A percentile compares a stretch with the other conserved stretches of the same genome.
phyloP scores from a whole-genome alignment of 768 basidiomycete species.

The Mrakia gelida region DNA sequence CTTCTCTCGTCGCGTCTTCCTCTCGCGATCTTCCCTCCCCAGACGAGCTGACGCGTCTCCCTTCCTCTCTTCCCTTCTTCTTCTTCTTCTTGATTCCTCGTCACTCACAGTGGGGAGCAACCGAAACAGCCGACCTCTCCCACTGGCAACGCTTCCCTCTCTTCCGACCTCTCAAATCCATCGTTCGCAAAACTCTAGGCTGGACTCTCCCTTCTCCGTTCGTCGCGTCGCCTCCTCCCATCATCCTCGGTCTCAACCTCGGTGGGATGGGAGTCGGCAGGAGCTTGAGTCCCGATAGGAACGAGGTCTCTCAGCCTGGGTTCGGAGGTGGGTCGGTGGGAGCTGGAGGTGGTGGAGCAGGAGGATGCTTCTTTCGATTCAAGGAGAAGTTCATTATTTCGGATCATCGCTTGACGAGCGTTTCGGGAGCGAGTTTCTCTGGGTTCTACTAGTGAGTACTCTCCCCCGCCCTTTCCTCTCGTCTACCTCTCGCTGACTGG shows the following conservation, averaged over 20 bases:
- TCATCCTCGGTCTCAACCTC: conserved; percentile 12
- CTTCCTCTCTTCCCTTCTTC: background rate
- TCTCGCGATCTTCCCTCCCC: background rate
- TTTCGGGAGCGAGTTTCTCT: conserved; percentile 63
- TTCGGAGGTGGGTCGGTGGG: conserved; percentile 14
- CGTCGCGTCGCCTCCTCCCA: conserved; percentile 11
- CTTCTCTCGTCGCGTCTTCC: conserved; percentile 20
- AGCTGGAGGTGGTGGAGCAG: conserved; percentile 31
- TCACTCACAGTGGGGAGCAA: conserved; percentile 50
- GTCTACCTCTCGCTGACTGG: background rate
- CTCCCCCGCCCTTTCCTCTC: background rate
- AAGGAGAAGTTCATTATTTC: conserved; percentile 96
- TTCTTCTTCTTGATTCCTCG: background rate
- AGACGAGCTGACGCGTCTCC: background rate
- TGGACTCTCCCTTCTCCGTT: conserved; percentile 24
- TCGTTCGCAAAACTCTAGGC: background rate
- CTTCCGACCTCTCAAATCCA: conserved; percentile 65
- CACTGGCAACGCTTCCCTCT: conserved; percentile 94
- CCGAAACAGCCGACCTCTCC: conserved; percentile 82
- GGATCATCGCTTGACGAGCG: conserved; percentile 86
- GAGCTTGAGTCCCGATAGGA: conserved; percentile 8
- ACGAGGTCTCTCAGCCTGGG: background rate
- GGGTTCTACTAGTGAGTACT: conserved; percentile 11
- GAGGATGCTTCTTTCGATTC: conserved; percentile 76
- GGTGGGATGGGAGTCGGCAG: background rate